Evolutionary conservation across 2,329 filamentous ascomycete species (phyloP).

Genomic region (Hypoxylon sp.): DNA sequence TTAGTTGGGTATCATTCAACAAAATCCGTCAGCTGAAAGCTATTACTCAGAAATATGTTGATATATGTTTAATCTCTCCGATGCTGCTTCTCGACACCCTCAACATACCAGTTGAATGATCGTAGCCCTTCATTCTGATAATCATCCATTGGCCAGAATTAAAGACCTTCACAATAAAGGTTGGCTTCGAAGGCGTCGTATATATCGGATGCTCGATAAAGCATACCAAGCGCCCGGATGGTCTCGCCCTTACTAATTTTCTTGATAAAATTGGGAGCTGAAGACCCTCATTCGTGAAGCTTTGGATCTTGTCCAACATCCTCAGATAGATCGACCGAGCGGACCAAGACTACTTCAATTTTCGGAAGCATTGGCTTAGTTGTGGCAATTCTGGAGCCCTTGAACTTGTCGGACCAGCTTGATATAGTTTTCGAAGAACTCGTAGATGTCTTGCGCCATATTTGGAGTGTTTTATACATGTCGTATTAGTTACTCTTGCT

Average conservation of each 20-base stretch:
- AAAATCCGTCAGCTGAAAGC: slow-evolving; percentile 55
- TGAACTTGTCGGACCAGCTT: slow-evolving; percentile 55
- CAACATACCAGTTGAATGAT: slow-evolving; percentile 56
- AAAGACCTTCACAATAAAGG: slow-evolving; percentile 48
- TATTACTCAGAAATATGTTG: slow-evolving; percentile 51
- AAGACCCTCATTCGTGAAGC: slow-evolving; percentile 52
- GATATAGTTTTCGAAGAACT: slow-evolving; percentile 59
- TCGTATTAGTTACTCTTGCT: background rate
- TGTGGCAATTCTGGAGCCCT: slow-evolving; percentile 59
- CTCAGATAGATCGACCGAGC: slow-evolving; percentile 57
- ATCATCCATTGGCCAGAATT: slow-evolving; percentile 56
- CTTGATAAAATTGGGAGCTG: slow-evolving; percentile 52
- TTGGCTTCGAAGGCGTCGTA: slow-evolving; percentile 55
- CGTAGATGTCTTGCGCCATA: slow-evolving; percentile 58
- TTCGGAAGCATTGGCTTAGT: slow-evolving; percentile 55
- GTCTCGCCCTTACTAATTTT: slow-evolving; percentile 49
- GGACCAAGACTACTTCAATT: slow-evolving; percentile 50
- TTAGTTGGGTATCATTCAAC: slow-evolving; percentile 53
- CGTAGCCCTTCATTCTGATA: slow-evolving; percentile 58
- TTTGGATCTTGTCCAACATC: slow-evolving; percentile 56
- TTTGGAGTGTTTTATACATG: background rate
- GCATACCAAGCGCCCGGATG: slow-evolving; percentile 56
- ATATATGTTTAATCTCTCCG: slow-evolving; percentile 58
- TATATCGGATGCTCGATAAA: slow-evolving; percentile 62
- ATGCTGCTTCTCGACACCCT: slow-evolving; percentile 60